Evolutionary conservation across 1,284 basidiomycete genomes (phyloP), one percentile per base, ranked within the genome.

Genomic region (Trametes pubescens): DNA sequence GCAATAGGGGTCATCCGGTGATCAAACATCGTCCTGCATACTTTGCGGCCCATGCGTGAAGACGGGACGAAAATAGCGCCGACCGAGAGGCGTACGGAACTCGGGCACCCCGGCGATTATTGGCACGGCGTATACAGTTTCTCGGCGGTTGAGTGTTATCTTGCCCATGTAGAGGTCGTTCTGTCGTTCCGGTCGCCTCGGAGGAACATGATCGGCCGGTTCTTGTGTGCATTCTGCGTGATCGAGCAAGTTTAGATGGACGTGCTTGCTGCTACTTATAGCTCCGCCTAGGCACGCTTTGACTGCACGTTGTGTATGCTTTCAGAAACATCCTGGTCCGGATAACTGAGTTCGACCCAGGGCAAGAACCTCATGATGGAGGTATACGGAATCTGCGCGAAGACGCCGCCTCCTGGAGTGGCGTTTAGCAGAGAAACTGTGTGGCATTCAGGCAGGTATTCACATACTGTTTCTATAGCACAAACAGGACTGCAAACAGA

Each of bases 131-230:
- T 24, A 29, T 13, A 16, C 10, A 29, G 6, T 26, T 16, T 26
- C 24, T 24, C 29, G 24, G 22, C 24, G 9, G 22, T 2, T 10
- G 22, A 13, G n/a, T 26, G 14, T 2, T 1, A 16, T 48, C 47
- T 48, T 48, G 47, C 29, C 11, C 24, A 14, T 24, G n/a, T 37
- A 9, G 51, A 22, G 34, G 18, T 8, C n/a, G 21, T 4, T 37
- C 38, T 38, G 51, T 52, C 34, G 11, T 3, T 14, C 34, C 6
- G 34, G n/a, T 24, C 35, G 51, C 4, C 10, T 21, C 35, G n/a
- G 35, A 37, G n/a, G 34, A 37, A 51, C 3, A 51, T n/a, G 51
- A 51, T 51, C 51, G 51, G 51, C n/a, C n/a, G 34, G 5, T n/a
- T 38, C 51, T 52, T 52, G 51, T 52, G n/a, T 35, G 51, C 21